phyloP scores from a whole-genome alignment of 1,284 basidiomycete genomes.

The Thelephora terrestris region DNA sequence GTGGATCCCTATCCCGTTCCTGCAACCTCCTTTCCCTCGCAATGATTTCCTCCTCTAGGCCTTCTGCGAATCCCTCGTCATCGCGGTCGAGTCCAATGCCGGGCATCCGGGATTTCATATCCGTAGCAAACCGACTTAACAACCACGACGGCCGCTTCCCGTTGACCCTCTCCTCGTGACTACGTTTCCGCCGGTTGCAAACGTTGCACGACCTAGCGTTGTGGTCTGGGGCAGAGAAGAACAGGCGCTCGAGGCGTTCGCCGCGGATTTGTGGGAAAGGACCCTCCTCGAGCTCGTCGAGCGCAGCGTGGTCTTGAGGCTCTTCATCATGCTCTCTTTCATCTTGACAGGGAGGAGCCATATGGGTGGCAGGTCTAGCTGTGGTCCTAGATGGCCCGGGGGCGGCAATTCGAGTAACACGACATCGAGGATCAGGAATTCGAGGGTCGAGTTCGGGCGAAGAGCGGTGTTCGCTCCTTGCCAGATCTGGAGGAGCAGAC shows the following conservation, averaged over 20 bases:
- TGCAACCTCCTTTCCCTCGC: conserved; percentile 10
- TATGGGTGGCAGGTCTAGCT: not conserved
- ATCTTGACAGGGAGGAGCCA: conserved; percentile 15
- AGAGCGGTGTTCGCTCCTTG: not conserved
- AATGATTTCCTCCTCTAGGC: conserved; percentile 26
- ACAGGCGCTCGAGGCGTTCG: conserved; percentile 62
- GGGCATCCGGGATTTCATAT: conserved; percentile 7
- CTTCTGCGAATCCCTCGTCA: conserved; percentile 42
- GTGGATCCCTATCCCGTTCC: conserved; percentile 41
- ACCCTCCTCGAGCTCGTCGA: conserved; percentile 19
- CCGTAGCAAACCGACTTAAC: conserved; percentile 7
- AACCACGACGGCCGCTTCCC: conserved; percentile 17
- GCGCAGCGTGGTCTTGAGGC: not conserved
- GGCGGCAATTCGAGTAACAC: not conserved
- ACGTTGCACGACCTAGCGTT: conserved; percentile 56
- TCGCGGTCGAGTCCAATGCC: conserved; percentile 13
- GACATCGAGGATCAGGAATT: not conserved
- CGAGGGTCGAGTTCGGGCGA: not conserved
- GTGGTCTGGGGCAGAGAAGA: conserved; percentile 71
- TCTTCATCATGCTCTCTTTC: not conserved
- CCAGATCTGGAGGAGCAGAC: not conserved
- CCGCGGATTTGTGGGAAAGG: conserved; percentile 79
- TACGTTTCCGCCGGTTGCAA: conserved; percentile 40
- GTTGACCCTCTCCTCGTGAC: conserved; percentile 12
- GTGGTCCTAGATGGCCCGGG: not conserved